Base-by-base conservation (phyloP, 768 basidiomycete genomes). In the Galerina marginata region DNA sequence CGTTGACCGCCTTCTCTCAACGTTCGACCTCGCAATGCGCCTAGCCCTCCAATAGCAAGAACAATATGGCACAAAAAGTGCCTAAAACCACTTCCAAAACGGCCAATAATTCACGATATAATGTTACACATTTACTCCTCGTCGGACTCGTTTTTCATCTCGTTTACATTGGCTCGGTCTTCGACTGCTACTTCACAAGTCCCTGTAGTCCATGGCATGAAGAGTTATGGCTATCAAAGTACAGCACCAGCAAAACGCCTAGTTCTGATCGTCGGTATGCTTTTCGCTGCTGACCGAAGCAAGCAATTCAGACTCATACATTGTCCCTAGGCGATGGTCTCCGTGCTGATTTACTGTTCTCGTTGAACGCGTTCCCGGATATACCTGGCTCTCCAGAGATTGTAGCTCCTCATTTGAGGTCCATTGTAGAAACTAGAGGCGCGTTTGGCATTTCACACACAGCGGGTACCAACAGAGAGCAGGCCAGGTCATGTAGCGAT, bases 161-260 rank as follows among this genome's bases (percentile, higher is more conserved):
- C 54, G 78, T 87, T 5, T 92, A 86, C 72, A 89, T 90, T 54
- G 83, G 80, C 38, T 86, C 89, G 3, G 86, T 82, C 14, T 95
- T 95, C 74, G 91, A 94, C 74, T 93, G 92, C 73, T 95, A 95
- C 72, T 95, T 95, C 71, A 90, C 86, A 25, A 91, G 87, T n/a
- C 65, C 90, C 92, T 0, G 90, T 92, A 7, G 90, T 92, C 23
- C 81, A 87, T 77, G 91, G 90, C 51, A 92, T 93, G 90, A 70
- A 77, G 64, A 83, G 80, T 47, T 82, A 84, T 66, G 80, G 80
- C 3, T 69, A 80, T 2, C 72, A 72, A 42, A 47, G 57, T 29
- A 78, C 78, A 2, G 62, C 83, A 37, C 81, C 84, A 58, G 84
- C 93, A 9, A 89, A 90, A 65, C 82, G 93, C 4, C 78, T 95